phyloP scores from a whole-genome alignment of 108 stramenopile genomes.

The Schizochytrium sp. region DNA sequence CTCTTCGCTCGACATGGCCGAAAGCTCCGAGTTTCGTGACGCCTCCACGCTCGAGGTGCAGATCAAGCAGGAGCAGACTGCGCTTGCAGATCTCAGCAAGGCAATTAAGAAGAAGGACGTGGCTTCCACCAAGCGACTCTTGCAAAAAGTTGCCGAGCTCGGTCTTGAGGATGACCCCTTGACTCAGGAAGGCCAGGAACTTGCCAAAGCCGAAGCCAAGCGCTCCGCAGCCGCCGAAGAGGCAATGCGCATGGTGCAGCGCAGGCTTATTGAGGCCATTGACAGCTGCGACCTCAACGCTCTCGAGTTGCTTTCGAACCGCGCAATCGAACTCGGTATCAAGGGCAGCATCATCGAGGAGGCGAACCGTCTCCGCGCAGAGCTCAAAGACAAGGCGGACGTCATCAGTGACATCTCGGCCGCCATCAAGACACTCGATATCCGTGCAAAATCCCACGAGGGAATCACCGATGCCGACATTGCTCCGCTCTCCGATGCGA shows the following conservation, averaged over 20 bases:
- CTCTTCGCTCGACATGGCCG: slow-evolving; percentile 13
- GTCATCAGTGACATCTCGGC: slow-evolving; percentile 6
- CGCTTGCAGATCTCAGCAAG: slow-evolving; percentile 21
- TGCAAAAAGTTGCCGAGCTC: slow-evolving; percentile 20
- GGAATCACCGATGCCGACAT: neutral
- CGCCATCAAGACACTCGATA: neutral
- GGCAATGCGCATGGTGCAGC: neutral
- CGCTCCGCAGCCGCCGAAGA: neutral
- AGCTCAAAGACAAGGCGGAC: slow-evolving; percentile 21
- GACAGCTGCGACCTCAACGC: neutral
- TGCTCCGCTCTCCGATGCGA: slow-evolving; percentile 1
- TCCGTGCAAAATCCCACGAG: neutral
- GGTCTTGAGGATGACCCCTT: slow-evolving; percentile 11
- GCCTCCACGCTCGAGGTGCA: slow-evolving; percentile 29
- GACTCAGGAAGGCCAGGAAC: neutral
- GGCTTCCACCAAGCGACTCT: neutral
- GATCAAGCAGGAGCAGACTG: slow-evolving; percentile 43
- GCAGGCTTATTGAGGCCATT: neutral
- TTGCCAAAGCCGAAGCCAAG: neutral
- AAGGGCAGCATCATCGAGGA: neutral
- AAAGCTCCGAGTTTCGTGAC: slow-evolving; percentile 25
- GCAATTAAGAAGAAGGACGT: slow-evolving; percentile 30
- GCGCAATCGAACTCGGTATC: slow-evolving; percentile 18
- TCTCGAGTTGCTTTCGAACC: neutral
- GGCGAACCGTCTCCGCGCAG: neutral